These are phyloP conservation scores for Larix kaempferi DNA, from an alignment of 75 land plant genomes.

Conservation along the genomic window DNA sequence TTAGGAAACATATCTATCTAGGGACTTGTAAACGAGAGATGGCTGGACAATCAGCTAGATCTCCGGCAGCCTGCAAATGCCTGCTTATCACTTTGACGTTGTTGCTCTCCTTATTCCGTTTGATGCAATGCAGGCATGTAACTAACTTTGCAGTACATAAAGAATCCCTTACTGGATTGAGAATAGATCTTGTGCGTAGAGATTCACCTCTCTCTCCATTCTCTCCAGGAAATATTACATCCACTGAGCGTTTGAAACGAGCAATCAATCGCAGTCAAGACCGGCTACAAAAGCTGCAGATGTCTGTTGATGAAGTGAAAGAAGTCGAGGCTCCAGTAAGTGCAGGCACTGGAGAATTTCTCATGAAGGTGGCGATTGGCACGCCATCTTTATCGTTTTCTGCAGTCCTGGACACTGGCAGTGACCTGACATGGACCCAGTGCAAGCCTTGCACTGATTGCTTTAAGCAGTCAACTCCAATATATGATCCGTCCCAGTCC, in stretches of 20 bases:
- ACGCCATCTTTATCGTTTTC: slow-evolving; percentile 9
- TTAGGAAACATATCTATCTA: no score
- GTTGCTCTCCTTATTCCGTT: no score
- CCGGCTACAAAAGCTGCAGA: not conserved
- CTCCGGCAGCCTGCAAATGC: no score
- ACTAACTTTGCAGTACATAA: no score
- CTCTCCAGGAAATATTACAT: not conserved
- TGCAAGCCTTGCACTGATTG: slow-evolving; percentile 26
- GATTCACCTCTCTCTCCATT: not conserved
- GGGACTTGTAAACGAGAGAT: no score
- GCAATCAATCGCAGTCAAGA: not conserved
- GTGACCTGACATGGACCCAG: slow-evolving; percentile 32
- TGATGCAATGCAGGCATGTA: no score
- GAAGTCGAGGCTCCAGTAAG: not conserved
- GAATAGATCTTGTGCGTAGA: not conserved
- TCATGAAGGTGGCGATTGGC: slow-evolving; percentile 19
- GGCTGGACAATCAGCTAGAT: no score
- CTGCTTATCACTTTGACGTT: no score
- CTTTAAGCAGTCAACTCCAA: slow-evolving; percentile 17
- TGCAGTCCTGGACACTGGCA: slow-evolving; percentile 25
- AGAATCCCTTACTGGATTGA: not conserved
- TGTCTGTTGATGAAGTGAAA: not conserved
- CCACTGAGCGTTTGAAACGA: not conserved
- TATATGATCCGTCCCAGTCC: slow-evolving; percentile 23
- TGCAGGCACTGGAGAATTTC: slow-evolving; percentile 15